Evolutionary conservation across 495 filamentous ascomycete species (phyloP), one percentile per base, ranked within the genome.

Genomic region (Parathielavia hyrcaniae): DNA sequence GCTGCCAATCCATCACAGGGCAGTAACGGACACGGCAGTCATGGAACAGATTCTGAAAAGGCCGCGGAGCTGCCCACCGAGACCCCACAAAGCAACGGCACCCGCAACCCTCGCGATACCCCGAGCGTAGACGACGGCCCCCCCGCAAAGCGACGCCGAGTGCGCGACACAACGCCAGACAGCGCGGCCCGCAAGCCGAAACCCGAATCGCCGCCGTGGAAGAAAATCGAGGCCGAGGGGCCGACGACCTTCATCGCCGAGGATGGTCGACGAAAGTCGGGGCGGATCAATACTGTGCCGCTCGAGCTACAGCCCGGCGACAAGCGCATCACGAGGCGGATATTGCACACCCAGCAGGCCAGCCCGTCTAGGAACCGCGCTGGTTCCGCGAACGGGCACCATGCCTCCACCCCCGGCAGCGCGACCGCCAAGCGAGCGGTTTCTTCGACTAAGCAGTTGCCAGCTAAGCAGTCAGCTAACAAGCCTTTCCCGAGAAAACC

Each of bases 131-230:
- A 75, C 55, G 71, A 77, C 34, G 79, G 72, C 19, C 86, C 81
- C 53, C 87, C 87, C 50, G 76, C 79, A 12, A 95, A 93, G 71
- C 85, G 84, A 67, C 84, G 87, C 62, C 86, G 89, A 70, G 77
- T 91, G 8, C 74, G 73, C 40, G 70, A 71, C 30, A 64, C 69
- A 30, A 75, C 75, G 1, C 74, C 77, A 5, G 51, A 62, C 13
- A 69, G 55, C 46, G 45, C 68, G 32, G 26, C 62, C 19, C 74
- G 76, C 26, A 61, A 64, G 50, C 68, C 68, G n/a, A 83, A 83
- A 61, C 68, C 68, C 22, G 72, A 76, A 53, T 97, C 93, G 34
- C 93, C 93, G 57, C 93, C 93, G 23, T 98, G 93, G 93, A 97
- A 93, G 75, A 92, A 84, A 69, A 76, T 87, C 51, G 85, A 87